phyloP scores from a whole-genome alignment of 495 filamentous ascomycete species.

The Penicillium lividum region DNA sequence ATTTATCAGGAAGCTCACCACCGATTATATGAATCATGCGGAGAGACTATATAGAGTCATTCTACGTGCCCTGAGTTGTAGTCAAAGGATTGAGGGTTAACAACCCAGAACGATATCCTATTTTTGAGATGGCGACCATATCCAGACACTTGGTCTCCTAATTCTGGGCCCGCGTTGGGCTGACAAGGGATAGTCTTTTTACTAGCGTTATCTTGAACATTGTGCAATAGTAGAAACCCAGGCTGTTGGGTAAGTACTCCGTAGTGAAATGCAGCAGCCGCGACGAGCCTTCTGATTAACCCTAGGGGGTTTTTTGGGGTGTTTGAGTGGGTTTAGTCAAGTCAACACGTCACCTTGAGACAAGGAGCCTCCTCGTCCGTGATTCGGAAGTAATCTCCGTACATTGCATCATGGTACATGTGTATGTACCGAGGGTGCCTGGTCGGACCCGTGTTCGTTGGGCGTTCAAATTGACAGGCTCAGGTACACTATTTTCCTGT shows the following conservation, averaged over 20 bases:
- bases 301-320: not conserved
- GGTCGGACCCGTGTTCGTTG: constrained; percentile 3
- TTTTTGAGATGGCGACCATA: not conserved
- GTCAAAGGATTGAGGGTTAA: not conserved
- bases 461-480: not conserved
- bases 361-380: constrained; percentile 3
- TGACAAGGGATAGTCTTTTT: not conserved
- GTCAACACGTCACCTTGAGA: constrained; percentile 8
- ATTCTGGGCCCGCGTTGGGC: not conserved
- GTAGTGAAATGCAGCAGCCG: not conserved
- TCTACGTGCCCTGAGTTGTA: not conserved
- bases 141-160: not conserved
- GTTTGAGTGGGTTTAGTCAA: constrained; percentile 7
- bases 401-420: constrained; percentile 5
- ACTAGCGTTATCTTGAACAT: not conserved
- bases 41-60: no score
- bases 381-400: not conserved
- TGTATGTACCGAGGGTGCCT: constrained; percentile 1
- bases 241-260: not conserved
- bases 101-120: not conserved
- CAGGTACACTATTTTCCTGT: constrained; percentile 1
- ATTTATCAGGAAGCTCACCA: not conserved
- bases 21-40: no score
- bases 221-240: not conserved
- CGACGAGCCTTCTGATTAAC: no score